Base-by-base conservation (phyloP, 202 grass and related monocot genomes). In the Panicum hallii region DNA sequence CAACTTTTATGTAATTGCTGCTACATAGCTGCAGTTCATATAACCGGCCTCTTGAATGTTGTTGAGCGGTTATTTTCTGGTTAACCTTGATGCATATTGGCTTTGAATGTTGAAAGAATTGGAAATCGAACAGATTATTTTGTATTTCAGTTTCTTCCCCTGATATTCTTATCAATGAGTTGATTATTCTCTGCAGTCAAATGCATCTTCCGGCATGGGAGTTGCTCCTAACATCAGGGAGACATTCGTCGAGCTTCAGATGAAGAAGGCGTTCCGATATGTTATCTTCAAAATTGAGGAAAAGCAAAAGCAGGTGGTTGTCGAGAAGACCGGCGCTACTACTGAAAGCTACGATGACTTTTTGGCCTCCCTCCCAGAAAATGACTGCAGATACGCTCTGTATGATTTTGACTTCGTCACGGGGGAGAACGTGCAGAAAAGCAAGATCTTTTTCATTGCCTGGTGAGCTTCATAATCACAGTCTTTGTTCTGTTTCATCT, bases 331-430 rank as follows among this genome's bases (percentile, higher is more conserved):
- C 0, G 95, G 95, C 23, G 90, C 90, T 42, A 92, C 95, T 64
- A 83, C 95, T 62, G 95, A 97, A 81, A 97, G 95, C 61, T 97
- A 97, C 84, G 92, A 97, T 86, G 92, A 97, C 69, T 97, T 97
- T 54, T 66, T 93, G 69, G 92, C 92, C 30, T 93, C 82, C 84
- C 88, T 97, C 60, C 95, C 95, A 80, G 92, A 97, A 80, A 94
- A 97, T 57, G 95, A 97, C 75, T 97, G 95, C 82, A 90, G 95
- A 89, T 97, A 94, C 62, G 95, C 95, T 4, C 67, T 97, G 66
- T 97, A 97, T 80, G 95, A 97, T 85, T 97, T 97, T 78, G 95
- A 97, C 88, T 97, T 97, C 38, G 92, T 97, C 62, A 97, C 95
- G 57, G 92, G 86, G 16, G 95, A 97, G 67, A 94, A 94, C 36